Percentiles rank a stretch among this genome's conserved stretches.
These are phyloP conservation scores for Paraphoma sp. DNA, from an alignment of 2,329 filamentous ascomycete genomes.

Conservation along the genomic window DNA sequence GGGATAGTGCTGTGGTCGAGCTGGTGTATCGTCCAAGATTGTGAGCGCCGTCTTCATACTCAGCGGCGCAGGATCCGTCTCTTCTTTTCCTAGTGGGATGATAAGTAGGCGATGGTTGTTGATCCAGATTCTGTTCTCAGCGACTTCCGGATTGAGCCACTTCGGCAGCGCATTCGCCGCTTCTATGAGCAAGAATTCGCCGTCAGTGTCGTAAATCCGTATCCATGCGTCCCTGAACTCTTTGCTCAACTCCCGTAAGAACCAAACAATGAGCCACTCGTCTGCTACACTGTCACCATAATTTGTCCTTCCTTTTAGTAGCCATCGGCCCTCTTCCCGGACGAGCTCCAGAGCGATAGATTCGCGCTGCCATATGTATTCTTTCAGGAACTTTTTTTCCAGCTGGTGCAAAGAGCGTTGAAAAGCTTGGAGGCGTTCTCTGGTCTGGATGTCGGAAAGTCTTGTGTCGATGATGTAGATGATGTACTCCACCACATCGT, in stretches of 20 bases:
- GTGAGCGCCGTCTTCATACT: conserved; percentile 69
- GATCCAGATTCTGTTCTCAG: conserved; percentile 88
- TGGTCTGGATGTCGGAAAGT: conserved; percentile 61
- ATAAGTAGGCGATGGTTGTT: conserved; percentile 77
- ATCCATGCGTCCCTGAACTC: conserved; percentile 79
- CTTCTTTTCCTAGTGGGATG: conserved; percentile 62
- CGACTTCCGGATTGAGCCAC: conserved; percentile 92
- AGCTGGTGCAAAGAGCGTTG: conserved; percentile 72
- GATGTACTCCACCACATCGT: conserved; percentile 86
- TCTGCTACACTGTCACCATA: conserved; percentile 96
- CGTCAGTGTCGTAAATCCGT: conserved; percentile 83
- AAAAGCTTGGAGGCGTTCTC: conserved; percentile 72
- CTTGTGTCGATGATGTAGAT: conserved; percentile 72
- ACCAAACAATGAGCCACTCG: conserved; percentile 94
- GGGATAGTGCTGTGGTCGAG: conserved; percentile 71
- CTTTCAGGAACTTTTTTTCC: conserved; percentile 70
- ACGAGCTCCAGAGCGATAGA: conserved; percentile 71
- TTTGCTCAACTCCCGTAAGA: conserved; percentile 81
- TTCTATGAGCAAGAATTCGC: conserved; percentile 94
- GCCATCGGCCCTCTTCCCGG: conserved; percentile 64
- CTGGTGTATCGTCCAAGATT: conserved; percentile 63
- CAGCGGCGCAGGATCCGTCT: conserved; percentile 51
- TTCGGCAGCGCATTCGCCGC: conserved; percentile 85
- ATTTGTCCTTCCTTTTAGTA: conserved; percentile 78
- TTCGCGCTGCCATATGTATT: conserved; percentile 96